phyloP scores from a whole-genome alignment of 495 filamentous ascomycete species.

The Xylaria acuta region DNA sequence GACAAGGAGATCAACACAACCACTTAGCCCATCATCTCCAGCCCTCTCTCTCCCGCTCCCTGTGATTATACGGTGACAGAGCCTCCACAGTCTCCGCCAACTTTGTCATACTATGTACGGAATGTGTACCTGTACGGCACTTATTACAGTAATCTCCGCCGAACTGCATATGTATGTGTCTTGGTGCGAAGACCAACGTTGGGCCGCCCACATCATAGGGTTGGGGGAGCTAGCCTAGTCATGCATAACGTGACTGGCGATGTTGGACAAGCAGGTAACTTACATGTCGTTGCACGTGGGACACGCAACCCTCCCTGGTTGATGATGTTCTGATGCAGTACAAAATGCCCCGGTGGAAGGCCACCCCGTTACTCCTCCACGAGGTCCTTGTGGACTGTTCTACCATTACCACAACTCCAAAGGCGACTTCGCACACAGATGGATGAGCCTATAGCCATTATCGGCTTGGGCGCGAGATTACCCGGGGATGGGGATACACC shows the following conservation, averaged over 20 bases:
- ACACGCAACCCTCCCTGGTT: not conserved
- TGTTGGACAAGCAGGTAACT: not conserved
- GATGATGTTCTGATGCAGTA: not conserved
- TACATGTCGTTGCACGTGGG: conserved; percentile 7
- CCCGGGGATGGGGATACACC: conserved; percentile 51
- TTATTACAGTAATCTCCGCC: not conserved
- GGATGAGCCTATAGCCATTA: conserved; percentile 47
- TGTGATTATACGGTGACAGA: not conserved
- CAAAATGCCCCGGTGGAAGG: not conserved
- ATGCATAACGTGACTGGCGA: conserved; percentile 6
- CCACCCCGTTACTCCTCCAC: not conserved
- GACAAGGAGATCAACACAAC: not conserved
- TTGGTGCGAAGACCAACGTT: conserved; percentile 4
- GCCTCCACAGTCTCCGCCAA: conserved; percentile 5
- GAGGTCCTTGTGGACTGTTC: not conserved
- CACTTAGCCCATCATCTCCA: not conserved
- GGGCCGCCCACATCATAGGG: conserved; percentile 2
- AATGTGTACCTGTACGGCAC: conserved; percentile 15
- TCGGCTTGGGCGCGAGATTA: conserved; percentile 50
- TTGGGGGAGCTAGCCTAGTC: not conserved
- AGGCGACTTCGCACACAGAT: not conserved
- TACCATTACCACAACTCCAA: not conserved
- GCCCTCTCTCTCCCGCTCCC: not conserved
- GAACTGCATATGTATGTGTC: not conserved
- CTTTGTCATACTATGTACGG: conserved; percentile 11